These are phyloP conservation scores for Sporothrix euskadiensis DNA, from an alignment of 2,329 filamentous ascomycete genomes.

Conservation along the genomic window DNA sequence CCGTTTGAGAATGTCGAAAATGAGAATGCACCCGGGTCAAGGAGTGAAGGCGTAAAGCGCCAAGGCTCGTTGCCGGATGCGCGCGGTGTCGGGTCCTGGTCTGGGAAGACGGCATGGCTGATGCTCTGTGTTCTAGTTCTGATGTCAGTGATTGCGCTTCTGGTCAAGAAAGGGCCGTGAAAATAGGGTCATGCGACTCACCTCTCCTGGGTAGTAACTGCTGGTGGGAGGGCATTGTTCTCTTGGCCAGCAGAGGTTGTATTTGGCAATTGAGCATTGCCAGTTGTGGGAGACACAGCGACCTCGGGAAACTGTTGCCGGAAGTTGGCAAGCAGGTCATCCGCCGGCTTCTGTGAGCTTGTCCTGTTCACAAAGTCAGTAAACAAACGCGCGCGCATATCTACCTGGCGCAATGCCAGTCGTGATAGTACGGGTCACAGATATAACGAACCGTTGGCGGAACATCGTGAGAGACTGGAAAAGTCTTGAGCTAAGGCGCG, in stretches of 20 bases:
- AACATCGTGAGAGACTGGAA: slow-evolving; percentile 36
- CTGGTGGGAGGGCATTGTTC: neutral
- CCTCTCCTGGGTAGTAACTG: slow-evolving; percentile 39
- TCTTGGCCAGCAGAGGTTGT: slow-evolving; percentile 36
- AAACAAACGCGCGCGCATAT: neutral
- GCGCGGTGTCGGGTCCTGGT: slow-evolving; percentile 80
- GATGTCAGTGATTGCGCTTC: slow-evolving; percentile 27
- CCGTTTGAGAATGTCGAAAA: slow-evolving; percentile 80
- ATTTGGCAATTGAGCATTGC: slow-evolving; percentile 35
- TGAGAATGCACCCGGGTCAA: slow-evolving; percentile 81
- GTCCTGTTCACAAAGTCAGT: slow-evolving; percentile 51
- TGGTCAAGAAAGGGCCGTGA: neutral
- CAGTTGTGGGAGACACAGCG: slow-evolving; percentile 51
- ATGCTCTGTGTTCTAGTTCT: slow-evolving; percentile 48
- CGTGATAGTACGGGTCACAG: neutral
- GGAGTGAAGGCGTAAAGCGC: slow-evolving; percentile 83
- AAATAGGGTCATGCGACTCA: slow-evolving; percentile 27
- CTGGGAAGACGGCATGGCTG: slow-evolving; percentile 53
- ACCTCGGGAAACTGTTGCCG: slow-evolving; percentile 77
- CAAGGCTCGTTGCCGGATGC: slow-evolving; percentile 73
- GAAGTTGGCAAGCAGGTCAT: slow-evolving; percentile 81
- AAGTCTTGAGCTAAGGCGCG: neutral
- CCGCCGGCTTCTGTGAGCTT: slow-evolving; percentile 80
- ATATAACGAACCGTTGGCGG: slow-evolving; percentile 39
- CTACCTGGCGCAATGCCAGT: neutral